These are phyloP conservation scores for Tilletia caries DNA, from an alignment of 1,284 basidiomycete species.

Conservation along the genomic window DNA sequence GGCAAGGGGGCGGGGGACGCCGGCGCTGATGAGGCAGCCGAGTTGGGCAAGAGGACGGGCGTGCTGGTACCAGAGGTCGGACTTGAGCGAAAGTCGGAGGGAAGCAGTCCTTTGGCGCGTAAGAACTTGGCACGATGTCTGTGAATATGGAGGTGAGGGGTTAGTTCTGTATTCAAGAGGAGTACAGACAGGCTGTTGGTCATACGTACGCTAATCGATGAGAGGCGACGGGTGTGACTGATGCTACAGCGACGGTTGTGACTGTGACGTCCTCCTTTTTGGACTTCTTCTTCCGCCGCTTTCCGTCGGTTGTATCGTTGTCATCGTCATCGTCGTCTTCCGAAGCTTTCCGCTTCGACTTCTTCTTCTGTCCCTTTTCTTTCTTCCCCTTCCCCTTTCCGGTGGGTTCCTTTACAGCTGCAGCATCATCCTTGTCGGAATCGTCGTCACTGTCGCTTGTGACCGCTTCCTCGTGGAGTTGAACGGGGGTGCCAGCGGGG, in stretches of 20 bases:
- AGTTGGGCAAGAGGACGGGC: not conserved
- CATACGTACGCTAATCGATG: constrained; percentile 24
- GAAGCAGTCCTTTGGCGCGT: constrained; percentile 47
- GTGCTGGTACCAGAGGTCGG: not conserved
- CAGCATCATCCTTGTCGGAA: not conserved
- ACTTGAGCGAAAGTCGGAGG: not conserved
- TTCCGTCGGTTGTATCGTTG: constrained; percentile 11
- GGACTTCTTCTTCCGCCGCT: constrained; percentile 19
- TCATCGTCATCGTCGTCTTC: constrained; percentile 12
- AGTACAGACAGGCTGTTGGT: not conserved
- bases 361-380: constrained; percentile 23
- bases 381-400: constrained; percentile 17
- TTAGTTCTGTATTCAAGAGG: not conserved
- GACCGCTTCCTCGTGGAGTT: constrained; percentile 13
- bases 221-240: not conserved
- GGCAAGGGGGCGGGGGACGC: constrained; percentile 17
- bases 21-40: constrained; percentile 26
- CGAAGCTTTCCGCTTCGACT: constrained; percentile 15
- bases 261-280: constrained; percentile 21
- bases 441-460: constrained; percentile 2
- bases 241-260: constrained; percentile 3
- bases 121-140: constrained; percentile 45
- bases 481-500: constrained; percentile 17
- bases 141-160: not conserved
- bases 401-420: not conserved